A percentile compares a stretch with the other conserved stretches of the same genome.
Evolutionary conservation across 306 rosid species (phyloP).

Genomic region (Rosa multiflora): DNA sequence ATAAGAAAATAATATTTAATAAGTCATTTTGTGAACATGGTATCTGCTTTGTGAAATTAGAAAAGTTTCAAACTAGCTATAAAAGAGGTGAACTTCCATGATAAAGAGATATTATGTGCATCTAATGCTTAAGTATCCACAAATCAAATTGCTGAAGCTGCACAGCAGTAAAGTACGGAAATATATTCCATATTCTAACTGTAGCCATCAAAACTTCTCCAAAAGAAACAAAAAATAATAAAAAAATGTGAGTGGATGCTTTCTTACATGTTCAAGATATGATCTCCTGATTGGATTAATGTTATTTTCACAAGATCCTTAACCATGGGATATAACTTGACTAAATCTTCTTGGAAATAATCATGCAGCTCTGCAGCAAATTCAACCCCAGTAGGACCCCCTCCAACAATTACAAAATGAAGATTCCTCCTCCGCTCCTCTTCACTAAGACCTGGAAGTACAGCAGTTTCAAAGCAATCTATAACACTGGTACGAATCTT

Average conservation of each 20-base stretch:
- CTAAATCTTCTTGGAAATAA: conserved; percentile 71
- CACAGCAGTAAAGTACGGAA: background rate
- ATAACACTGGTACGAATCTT: conserved; percentile 76
- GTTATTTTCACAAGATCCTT: conserved; percentile 79
- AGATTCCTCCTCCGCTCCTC: conserved; percentile 77
- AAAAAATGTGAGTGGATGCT: background rate
- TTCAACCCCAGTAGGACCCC: conserved; percentile 98
- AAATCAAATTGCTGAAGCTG: background rate
- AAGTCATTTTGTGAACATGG: too few species aligned
- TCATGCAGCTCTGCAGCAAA: conserved; percentile 99
- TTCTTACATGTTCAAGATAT: conserved; percentile 85
- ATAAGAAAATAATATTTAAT: too few species aligned
- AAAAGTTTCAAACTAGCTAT: too few species aligned
- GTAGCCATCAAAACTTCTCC: background rate
- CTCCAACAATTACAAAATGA: conserved; percentile 96
- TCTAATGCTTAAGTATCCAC: background rate
- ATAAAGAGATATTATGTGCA: background rate
- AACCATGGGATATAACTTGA: conserved; percentile 63
- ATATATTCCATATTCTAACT: background rate
- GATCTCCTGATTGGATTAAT: conserved; percentile 95
- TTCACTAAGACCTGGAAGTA: conserved; percentile 73
- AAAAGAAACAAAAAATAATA: background rate
- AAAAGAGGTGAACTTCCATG: background rate
- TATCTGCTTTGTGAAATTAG: too few species aligned
- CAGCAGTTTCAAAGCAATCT: conserved; percentile 91